Evolutionary conservation across 805 yeast species (phyloP), one percentile per base, ranked within the genome.

Genomic region (Saccharomycopsis javanensis): DNA sequence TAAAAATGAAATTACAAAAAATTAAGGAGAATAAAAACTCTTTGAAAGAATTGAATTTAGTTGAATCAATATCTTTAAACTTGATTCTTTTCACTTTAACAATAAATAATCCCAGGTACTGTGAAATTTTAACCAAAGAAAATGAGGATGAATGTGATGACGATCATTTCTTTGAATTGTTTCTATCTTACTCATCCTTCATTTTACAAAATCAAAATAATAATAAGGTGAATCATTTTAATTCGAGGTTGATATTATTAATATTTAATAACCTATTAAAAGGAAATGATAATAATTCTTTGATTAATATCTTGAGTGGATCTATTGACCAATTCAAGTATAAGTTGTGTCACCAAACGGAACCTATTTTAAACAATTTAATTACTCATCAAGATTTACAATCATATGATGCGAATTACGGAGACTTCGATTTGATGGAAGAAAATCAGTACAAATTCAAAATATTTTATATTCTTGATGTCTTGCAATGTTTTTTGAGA

Each of bases 341-440:
- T 75, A 75, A 74, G 61, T 62, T 74, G 46, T 72, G 75, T 35
- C 79, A 73, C 57, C 78, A 75, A 55, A 66, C 64, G 54, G 55
- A 61, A 13, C 77, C 78, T 1, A 54, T 70, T 10, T 61, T 75
- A 3, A 53, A 55, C 18, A 60, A 60, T 30, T 52, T 46, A 35
- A 27, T 51, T 33, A 38, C 16, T 6, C 57, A 53, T 28, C 54
- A 57, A 27, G 59, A 56, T 31, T 25, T 54, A 30, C 20, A 27
- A 31, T 15, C 10, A 35, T 34, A 38, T 30, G 46, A 38, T 23
- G 50, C 38, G 27, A 53, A 50, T 28, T 37, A 46, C 30, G 33
- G 50, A 23, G 60, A 57, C 20, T 74, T 75, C 18, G 60, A 61
- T 27, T 65, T 64, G 57, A 18, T 57, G 1, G 66, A 63, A 1